These are phyloP conservation scores for Cordia subcordata DNA, from an alignment of 257 asterid genomes.

Conservation along the genomic window DNA sequence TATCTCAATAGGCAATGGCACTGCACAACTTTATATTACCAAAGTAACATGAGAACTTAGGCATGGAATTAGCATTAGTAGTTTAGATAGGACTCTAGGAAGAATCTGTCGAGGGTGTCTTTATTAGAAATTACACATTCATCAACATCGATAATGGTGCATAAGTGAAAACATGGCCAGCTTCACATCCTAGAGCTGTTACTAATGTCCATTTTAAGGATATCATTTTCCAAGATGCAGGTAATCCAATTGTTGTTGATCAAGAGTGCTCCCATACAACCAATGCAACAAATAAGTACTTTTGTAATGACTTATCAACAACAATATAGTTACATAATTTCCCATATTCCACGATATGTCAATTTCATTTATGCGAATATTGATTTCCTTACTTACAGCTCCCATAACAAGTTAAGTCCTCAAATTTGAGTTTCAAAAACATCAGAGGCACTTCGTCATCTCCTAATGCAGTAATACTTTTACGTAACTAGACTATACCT, in stretches of 20 bases:
- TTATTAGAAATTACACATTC: constrained; percentile 12
- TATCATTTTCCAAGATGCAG: constrained; percentile 16
- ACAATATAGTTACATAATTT: too few species aligned
- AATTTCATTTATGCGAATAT: too few species aligned
- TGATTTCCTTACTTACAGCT: constrained; percentile 3
- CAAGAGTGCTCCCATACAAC: constrained; percentile 16
- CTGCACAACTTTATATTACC: neutral
- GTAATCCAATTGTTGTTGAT: constrained; percentile 22
- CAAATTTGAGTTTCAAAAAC: too few species aligned
- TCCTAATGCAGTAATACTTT: constrained; percentile 18
- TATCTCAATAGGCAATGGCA: constrained; percentile 22
- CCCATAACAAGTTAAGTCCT: constrained; percentile 24
- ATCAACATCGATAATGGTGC: constrained; percentile 14
- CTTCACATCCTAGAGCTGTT: too few species aligned
- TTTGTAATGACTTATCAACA: too few species aligned
- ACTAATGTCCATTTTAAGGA: too few species aligned
- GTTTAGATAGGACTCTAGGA: constrained; percentile 23
- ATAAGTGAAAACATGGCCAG: too few species aligned
- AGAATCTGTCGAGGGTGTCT: constrained; percentile 15
- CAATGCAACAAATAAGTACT: too few species aligned
- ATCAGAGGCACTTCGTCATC: constrained; percentile 34
- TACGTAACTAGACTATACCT: constrained; percentile 40
- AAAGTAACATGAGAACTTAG: constrained; percentile 24
- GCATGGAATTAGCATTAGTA: too few species aligned
- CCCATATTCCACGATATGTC: too few species aligned